These are phyloP conservation scores for Phaeotremella skinneri DNA, from an alignment of 768 basidiomycete species.

Conservation along the genomic window DNA sequence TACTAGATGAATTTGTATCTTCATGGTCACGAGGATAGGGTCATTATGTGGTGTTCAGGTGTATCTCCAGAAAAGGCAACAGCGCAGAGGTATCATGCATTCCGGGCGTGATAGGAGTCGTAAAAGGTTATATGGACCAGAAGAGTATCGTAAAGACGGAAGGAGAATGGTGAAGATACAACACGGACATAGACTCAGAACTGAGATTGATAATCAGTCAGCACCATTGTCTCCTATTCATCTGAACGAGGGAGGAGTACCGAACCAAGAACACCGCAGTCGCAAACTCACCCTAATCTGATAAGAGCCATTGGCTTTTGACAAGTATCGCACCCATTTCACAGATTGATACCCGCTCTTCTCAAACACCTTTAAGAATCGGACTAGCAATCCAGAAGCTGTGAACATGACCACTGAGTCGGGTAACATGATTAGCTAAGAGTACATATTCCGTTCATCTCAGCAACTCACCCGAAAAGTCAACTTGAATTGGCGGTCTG, in stretches of 20 bases:
- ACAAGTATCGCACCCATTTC: slow-evolving; percentile 93
- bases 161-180: too few species aligned
- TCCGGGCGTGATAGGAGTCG: too few species aligned
- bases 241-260: too few species aligned
- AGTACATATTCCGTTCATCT: not conserved
- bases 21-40: too few species aligned
- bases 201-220: too few species aligned
- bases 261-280: too few species aligned
- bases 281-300: slow-evolving; percentile 76
- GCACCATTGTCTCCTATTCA: too few species aligned
- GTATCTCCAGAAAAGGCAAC: too few species aligned
- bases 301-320: slow-evolving; percentile 88
- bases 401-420: slow-evolving; percentile 89
- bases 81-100: too few species aligned
- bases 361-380: slow-evolving; percentile 98
- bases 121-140: too few species aligned
- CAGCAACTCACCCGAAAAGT: slow-evolving; percentile 64
- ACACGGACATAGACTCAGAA: too few species aligned
- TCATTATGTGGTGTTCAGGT: too few species aligned
- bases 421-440: not conserved
- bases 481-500: slow-evolving; percentile 93
- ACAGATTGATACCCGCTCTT: slow-evolving; percentile 90
- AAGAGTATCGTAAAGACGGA: not conserved
- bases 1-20: not conserved
- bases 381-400: slow-evolving; percentile 87